These are phyloP conservation scores for Tillandsia leiboldiana DNA, from an alignment of 176 grass and related monocot species.

Conservation along the genomic window DNA sequence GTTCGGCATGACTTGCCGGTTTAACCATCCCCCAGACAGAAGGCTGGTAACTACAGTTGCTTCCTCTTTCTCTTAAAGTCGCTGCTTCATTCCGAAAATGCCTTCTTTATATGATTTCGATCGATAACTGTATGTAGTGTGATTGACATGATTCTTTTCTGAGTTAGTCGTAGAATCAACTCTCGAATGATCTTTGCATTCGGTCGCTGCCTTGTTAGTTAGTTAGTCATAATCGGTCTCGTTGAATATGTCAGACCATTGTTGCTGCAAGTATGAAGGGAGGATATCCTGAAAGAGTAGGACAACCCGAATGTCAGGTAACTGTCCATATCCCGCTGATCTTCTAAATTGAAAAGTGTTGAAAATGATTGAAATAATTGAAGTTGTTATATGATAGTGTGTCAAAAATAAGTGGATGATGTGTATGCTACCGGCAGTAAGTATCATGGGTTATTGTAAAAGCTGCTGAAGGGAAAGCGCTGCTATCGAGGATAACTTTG, in stretches of 20 bases:
- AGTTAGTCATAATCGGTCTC: constrained; percentile 14
- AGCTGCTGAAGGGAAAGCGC: not conserved
- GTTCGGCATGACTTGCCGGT: constrained; percentile 86
- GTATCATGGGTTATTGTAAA: not conserved
- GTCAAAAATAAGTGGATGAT: too few species aligned
- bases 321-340: constrained; percentile 2
- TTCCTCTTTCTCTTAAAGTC: constrained; percentile 5
- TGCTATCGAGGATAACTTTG: not conserved
- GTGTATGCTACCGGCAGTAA: too few species aligned
- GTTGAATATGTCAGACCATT: constrained; percentile 71
- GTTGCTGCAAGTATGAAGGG: constrained; percentile 96
- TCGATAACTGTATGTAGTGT: not conserved
- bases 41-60: constrained; percentile 45
- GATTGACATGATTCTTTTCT: too few species aligned
- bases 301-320: constrained; percentile 98
- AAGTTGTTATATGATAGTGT: too few species aligned
- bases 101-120: constrained; percentile 13
- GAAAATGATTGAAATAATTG: too few species aligned
- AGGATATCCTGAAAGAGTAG: constrained; percentile 95
- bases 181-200: too few species aligned
- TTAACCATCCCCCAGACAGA: constrained; percentile 89
- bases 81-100: not conserved
- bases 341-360: constrained; percentile 15
- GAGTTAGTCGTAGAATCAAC: too few species aligned
- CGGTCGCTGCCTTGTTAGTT: too few species aligned